Evolutionary conservation across 495 filamentous ascomycete genomes (phyloP), one percentile per base, ranked within the genome.

Genomic region (Podospora pseudopauciseta): DNA sequence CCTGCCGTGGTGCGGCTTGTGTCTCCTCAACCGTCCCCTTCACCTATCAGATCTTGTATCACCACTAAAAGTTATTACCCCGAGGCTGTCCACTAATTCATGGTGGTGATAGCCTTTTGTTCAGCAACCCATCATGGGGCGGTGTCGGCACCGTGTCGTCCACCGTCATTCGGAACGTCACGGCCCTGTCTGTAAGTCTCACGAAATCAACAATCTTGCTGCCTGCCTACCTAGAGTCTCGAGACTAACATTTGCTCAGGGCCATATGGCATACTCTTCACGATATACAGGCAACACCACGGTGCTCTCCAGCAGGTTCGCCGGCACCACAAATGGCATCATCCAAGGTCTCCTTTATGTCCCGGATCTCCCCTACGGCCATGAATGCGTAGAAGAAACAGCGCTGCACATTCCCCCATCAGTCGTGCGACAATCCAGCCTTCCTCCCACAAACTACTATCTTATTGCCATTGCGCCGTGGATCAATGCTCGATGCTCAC

Each of bases 401-500:
- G 77, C 76, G 20, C 70, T 76, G 3, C 86, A 86, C 68, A 81
- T 97, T 15, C 92, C 94, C 0, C 54, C 74, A n/a, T 93, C 92
- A 76, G 92, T 87, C 56, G 94, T 91, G 15, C 85, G 90, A 23
- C 82, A 85, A 68, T 76, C 82, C 62, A 87, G 95, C 72, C 85
- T 97, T 3, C 88, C 90, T 1, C 81, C 86, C 4, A 83, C 89
- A n/a, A 85, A 86, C 76, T 80, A 85, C 58, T 79, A 82, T 65
- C 77, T 84, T n/a, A 86, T 97, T 55, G 94, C 88, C 20, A 78
- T 97, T n/a, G 93, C 90, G 9, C 94, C 94, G n/a, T 97, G 94
- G 94, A 82, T 94, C 39, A 89, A 82, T 57, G 79, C 77, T 2
- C 77, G 85, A 23, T 98, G 94, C 69, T 88, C 90, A 9, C 76